Conservation (phyloP, 176 grass and related monocot species). For the Areca catechu region DNA sequence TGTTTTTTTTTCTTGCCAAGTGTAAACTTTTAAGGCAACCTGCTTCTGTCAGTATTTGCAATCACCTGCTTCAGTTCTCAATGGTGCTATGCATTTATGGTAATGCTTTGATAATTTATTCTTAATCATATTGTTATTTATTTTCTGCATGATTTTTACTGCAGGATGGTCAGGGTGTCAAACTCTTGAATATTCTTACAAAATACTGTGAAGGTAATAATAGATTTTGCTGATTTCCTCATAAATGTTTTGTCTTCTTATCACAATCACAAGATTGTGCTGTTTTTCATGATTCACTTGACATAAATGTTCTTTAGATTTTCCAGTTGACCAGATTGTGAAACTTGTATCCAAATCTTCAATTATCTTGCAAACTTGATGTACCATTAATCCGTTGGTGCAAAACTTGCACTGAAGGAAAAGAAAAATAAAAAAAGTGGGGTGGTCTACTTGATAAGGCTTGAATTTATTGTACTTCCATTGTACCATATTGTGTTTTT, state of each 20-base stretch:
- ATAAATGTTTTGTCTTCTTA: neutral
- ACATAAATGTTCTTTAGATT: neutral
- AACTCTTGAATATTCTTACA: conserved; percentile 79
- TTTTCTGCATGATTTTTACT: neutral
- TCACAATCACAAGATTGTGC: neutral
- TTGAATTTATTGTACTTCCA: conserved; percentile 1
- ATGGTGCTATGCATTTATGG: neutral
- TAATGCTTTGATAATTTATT: neutral
- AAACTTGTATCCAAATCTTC: too few species aligned
- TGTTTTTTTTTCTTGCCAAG: conserved; percentile 5
- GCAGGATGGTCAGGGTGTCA: conserved; percentile 72
- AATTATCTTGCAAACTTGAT: too few species aligned
- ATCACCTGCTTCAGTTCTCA: conserved; percentile 8
- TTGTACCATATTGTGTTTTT: neutral
- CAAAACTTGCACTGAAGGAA: too few species aligned
- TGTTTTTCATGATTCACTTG: neutral
- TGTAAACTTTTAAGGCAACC: neutral
- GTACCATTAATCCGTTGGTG: too few species aligned
- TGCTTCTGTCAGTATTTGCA: conserved; percentile 9
- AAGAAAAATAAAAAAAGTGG: too few species aligned
- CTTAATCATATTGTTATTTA: neutral
- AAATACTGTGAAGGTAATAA: conserved; percentile 94
- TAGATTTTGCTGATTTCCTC: conserved; percentile 11
- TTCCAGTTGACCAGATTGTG: too few species aligned
- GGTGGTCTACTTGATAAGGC: too few species aligned